Base-by-base conservation (phyloP, 345 rosid genomes). In the Orychophragmus violaceus region DNA sequence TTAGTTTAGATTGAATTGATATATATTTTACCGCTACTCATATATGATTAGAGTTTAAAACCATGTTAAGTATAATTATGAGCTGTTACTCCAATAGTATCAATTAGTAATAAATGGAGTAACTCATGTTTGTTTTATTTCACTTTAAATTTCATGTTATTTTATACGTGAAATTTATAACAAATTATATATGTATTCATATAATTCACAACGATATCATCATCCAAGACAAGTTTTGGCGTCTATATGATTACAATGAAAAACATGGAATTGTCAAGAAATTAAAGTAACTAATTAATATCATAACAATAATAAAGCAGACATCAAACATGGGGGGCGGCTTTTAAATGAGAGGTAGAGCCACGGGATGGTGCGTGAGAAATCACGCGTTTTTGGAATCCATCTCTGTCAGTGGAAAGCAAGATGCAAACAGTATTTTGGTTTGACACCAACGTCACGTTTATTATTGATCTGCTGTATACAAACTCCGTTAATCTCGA, bases 281-380 rank as follows among this genome's bases (percentile, higher is more conserved):
- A 62, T n/a, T n/a, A n/a, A n/a, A n/a, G n/a, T n/a, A n/a, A n/a
- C n/a, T 12, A 19, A 17, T 10, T 51, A 33, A 36, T 11, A 19
- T 50, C 3, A 27, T 16, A 13, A 39, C 14, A 30, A 54, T 2
- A 55, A 17, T 14, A 37, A 28, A 46, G 16, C 4, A 3, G 53
- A 69, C 30, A 44, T 11, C n/a, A 41, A 44, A 63, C 61, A 54
- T 5, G 36, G 46, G 46, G 39, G 58, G 13, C 12, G 75, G 10
- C 75, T 71, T 68, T 64, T 71, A 45, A 36, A 33, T 8, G 50
- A 71, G 70, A 63, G 64, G 64, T 71, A 55, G 70, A 71, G 75
- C 42, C 75, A 71, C 23, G 33, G 9, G 28, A 35, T 63, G 30
- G 64, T 50, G 64, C 51, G 69, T 63, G 64, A 56, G 6, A 18